Conservation (phyloP, 257 asterid genomes). For the Nyctanthes arbortristis region DNA sequence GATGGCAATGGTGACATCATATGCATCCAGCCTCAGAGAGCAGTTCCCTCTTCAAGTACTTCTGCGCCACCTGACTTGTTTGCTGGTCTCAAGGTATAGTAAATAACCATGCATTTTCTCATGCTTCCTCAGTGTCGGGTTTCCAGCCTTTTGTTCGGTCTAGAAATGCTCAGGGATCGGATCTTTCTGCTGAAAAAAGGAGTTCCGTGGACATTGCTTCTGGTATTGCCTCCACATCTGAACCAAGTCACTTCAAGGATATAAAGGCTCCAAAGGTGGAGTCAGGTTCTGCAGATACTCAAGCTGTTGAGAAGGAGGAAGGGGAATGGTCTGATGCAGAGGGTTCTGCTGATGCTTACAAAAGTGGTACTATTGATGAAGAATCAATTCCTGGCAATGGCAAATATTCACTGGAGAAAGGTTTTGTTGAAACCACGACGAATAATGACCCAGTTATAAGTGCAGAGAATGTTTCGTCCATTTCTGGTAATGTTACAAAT, state of each 20-base stretch:
- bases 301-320: constrained; percentile 83
- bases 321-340: constrained; percentile 99
- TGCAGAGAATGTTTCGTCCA: constrained; percentile 38
- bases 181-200: constrained; percentile 36
- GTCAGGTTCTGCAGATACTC: constrained; percentile 40
- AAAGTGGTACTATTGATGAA: constrained; percentile 32
- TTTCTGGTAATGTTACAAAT: constrained; percentile 44
- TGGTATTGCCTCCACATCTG: constrained; percentile 40
- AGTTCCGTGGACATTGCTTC: constrained; percentile 30
- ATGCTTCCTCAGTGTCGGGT: constrained; percentile 92
- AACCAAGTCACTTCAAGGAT: constrained; percentile 41
- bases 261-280: constrained; percentile 41
- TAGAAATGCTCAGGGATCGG: constrained; percentile 48
- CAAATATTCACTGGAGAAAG: constrained; percentile 49
- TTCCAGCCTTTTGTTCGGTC: constrained; percentile 94
- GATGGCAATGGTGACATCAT: constrained; percentile 65
- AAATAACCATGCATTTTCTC: constrained; percentile 89
- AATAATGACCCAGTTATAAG: constrained; percentile 28
- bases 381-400: constrained; percentile 42
- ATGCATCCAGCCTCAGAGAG: constrained; percentile 87
- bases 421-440: constrained; percentile 34
- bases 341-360: constrained; percentile 54
- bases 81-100: constrained; percentile 69
- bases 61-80: constrained; percentile 65
- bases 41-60: constrained; percentile 79